phyloP scores from a whole-genome alignment of 2,329 filamentous ascomycete species.

The Claviceps sp. region DNA sequence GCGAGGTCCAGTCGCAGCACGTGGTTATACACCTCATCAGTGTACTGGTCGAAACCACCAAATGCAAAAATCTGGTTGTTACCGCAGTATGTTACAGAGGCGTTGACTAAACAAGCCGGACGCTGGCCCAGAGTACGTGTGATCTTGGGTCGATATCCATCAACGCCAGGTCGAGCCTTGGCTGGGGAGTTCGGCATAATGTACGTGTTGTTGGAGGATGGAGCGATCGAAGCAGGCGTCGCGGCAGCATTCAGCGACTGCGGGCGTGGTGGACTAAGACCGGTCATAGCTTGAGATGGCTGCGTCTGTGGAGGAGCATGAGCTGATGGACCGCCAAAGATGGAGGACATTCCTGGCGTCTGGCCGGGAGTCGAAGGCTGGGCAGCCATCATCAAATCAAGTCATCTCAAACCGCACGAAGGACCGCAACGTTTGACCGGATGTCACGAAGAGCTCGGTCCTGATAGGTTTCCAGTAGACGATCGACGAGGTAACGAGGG shows the following conservation, averaged over 20 bases:
- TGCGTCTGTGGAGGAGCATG: conserved; percentile 14
- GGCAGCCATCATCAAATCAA: conserved; percentile 22
- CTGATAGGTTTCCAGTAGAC: not conserved
- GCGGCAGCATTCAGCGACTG: conserved; percentile 11
- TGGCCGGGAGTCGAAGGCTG: conserved; percentile 32
- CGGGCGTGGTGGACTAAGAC: conserved; percentile 16
- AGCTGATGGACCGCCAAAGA: conserved; percentile 31
- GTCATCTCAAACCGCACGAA: conserved; percentile 5
- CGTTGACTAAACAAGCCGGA: conserved; percentile 91
- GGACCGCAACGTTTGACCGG: not conserved
- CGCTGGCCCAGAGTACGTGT: conserved; percentile 66
- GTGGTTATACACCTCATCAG: conserved; percentile 98
- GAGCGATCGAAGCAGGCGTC: conserved; percentile 14
- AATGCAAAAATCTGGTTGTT: conserved; percentile 98
- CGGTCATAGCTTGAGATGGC: conserved; percentile 12
- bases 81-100: conserved; percentile 95
- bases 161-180: conserved; percentile 49
- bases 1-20: conserved; percentile 79
- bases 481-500: not conserved
- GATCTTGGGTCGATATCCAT: conserved; percentile 75
- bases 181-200: conserved; percentile 80
- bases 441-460: not conserved
- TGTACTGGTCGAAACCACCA: conserved; percentile 96
- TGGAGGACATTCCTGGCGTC: conserved; percentile 26
- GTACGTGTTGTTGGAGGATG: conserved; percentile 63